Evolutionary conservation across 768 basidiomycete species (phyloP), one percentile per base, ranked within the genome.

Genomic region (Mycena galopus): DNA sequence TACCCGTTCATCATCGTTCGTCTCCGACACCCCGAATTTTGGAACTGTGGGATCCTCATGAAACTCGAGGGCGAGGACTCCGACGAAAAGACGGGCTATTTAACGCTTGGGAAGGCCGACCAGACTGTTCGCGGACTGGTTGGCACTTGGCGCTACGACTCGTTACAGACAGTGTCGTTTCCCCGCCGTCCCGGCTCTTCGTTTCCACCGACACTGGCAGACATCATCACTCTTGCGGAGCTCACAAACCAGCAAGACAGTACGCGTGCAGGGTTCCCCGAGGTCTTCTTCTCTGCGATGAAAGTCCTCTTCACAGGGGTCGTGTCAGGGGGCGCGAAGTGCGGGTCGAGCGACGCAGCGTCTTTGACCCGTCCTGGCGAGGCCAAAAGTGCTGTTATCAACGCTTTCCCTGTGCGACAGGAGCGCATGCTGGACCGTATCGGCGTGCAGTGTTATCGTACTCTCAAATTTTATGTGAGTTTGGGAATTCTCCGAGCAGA

Each of bases 1-100:
- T 61, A 61, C 35, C 67, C 67, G 29, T 68, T 68, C 35, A 58
- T 68, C 27, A 21, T 68, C 21, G 50, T 68, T 32, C 50, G 30
- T 11, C 21, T 68, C 4, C 19, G 16, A 17, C 33, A 68, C 32
- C 0, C 6, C 10, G 4, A 3, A 19, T 23, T 68, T 19, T 1
- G n/a, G 5, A 25, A 9, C 19, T 59, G 25, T 7, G 50, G 33
- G 7, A 37, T 68, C 27, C 3, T 51, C 10, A 5, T 68, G 33
- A 68, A 68, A 23, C 50, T 68, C 25, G 47, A 61, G 32, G 67
- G 67, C 50, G 59, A 61, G 35, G 66, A 57, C 47, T 32, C 35
- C 16, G 10, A 9, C 27, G 44, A 21, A 57, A 59, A 30, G 8
- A 21, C 16, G 21, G 32, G 16, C 7, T 42, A 14, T 10, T 59